Evolutionary conservation across 352 stramenopile species (phyloP).

Genomic region (Peronospora tabacina): DNA sequence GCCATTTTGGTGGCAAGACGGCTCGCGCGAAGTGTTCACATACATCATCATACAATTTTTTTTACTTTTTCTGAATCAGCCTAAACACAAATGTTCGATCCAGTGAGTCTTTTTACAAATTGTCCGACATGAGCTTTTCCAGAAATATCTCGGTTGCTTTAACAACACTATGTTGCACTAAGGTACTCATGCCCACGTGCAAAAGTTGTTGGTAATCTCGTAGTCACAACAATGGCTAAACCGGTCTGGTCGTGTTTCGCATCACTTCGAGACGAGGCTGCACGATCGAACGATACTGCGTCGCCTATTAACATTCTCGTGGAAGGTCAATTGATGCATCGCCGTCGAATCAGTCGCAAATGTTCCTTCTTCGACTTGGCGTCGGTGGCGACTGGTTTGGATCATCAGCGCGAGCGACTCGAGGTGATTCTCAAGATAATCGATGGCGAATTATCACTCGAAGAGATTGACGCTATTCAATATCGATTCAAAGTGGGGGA

Average conservation of each 20-base stretch:
- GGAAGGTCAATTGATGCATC: conserved; percentile 68
- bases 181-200: too few species aligned
- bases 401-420: conserved; percentile 30
- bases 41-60: too few species aligned
- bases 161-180: too few species aligned
- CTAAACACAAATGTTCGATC: too few species aligned
- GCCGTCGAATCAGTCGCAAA: conserved; percentile 60
- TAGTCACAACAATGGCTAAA: conserved; percentile 8
- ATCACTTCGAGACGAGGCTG: conserved; percentile 36
- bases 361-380: conserved; percentile 75
- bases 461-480: conserved; percentile 57
- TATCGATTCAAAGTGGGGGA: conserved; percentile 60
- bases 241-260: conserved; percentile 41
- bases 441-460: conserved; percentile 47
- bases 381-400: conserved; percentile 16
- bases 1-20: too few species aligned
- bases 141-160: too few species aligned
- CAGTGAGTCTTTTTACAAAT: too few species aligned
- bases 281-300: conserved; percentile 19
- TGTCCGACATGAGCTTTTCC: too few species aligned
- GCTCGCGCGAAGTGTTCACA: too few species aligned
- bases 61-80: too few species aligned
- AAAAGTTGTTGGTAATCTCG: too few species aligned
- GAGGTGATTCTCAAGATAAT: conserved; percentile 80
- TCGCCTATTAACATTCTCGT: conserved; percentile 36